Evolutionary conservation across 331 rosid species (phyloP), one percentile per base, ranked within the genome.

Genomic region (Rhamnella rubrinervis): DNA sequence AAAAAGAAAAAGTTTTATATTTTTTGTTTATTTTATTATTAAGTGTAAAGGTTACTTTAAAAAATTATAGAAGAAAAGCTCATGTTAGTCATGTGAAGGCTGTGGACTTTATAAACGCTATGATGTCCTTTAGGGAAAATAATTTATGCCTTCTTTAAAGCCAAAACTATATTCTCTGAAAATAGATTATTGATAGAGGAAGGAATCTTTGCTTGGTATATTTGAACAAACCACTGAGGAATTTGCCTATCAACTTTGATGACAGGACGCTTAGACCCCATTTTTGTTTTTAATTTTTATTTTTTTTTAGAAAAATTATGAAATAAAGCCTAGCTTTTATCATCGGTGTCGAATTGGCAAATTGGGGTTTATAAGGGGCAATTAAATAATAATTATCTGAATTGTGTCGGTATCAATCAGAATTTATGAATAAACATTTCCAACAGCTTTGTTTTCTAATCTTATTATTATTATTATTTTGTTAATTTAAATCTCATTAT

Each of bases 231-330:
- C 16, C 26, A 16, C 19, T 16, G 20, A 56, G 47, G 81, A 63
- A 71, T 82, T 82, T 74, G 75, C 85, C 75, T 0, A 4, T 31
- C 35, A 31, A 4, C 35, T 31, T 28, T 31, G 53, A 65, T 31
- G 53, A 21, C 25, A 19, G 46, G 66, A 52, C 57, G 0, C 57
- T 14, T 46, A 19, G n/a, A 18, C 14, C 20, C 57, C 21, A 13
- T 52, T 18, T 51, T 52, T 52, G 5, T 52, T 14, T 44, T 14
- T 8, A 44, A 25, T 19, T n/a, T n/a, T n/a, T n/a, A n/a, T n/a
- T n/a, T n/a, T n/a, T n/a, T n/a, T n/a, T n/a, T n/a, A n/a, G n/a
- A n/a, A n/a, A n/a, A n/a, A n/a, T n/a, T n/a, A n/a, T n/a, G 8
- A n/a, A 17, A 2, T n/a, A 5, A 53, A 18, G n/a, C 1, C 8